Evolutionary conservation across 2,329 filamentous ascomycete genomes (phyloP).

Genomic region (Beauveria medogensis): DNA sequence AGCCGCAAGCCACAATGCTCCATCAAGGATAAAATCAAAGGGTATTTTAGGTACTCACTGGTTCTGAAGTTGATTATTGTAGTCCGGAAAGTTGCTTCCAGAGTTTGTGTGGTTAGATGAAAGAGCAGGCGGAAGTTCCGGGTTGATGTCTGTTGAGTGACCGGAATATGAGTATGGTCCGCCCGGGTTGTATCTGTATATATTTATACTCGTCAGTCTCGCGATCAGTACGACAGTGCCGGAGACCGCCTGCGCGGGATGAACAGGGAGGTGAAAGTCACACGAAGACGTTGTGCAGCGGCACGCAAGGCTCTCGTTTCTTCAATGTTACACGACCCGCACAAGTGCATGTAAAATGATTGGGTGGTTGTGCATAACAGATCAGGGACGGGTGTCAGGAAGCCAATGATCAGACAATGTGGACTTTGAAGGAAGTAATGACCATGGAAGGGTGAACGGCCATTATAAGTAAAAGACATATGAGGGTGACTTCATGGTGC

Average conservation of each 20-base stretch:
- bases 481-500: neutral
- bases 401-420: neutral
- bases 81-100: no score
- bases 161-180: neutral
- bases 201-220: conserved; percentile 3
- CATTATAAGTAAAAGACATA: conserved; percentile 3
- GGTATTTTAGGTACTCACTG: neutral
- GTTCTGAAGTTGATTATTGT: neutral
- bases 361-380: neutral
- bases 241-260: neutral
- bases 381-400: neutral
- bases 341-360: conserved; percentile 2
- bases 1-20: neutral
- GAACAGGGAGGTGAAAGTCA: neutral
- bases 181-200: neutral
- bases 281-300: neutral
- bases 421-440: neutral
- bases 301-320: neutral
- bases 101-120: no score
- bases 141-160: no score
- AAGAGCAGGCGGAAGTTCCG: no score
- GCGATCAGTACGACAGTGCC: neutral
- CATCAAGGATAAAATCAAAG: neutral
- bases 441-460: neutral
- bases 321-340: conserved; percentile 1